Conservation (phyloP, 495 filamentous ascomycete species). For the Sordaria brevicollis region DNA sequence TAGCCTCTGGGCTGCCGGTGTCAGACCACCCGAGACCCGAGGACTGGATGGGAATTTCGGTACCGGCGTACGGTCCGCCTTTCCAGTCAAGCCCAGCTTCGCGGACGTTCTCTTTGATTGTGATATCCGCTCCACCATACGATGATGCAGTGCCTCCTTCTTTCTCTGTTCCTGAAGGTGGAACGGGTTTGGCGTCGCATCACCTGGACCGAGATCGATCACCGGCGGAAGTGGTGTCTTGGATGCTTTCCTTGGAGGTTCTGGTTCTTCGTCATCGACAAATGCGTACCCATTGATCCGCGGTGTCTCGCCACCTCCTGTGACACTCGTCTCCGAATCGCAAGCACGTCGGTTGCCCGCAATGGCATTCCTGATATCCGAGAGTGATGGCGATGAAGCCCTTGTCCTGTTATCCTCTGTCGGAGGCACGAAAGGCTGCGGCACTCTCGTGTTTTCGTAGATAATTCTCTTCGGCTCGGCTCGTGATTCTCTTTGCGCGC, state of each 20-base stretch:
- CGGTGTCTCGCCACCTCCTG: conserved; percentile 64
- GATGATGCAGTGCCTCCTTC: conserved; percentile 75
- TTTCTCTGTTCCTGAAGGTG: conserved; percentile 63
- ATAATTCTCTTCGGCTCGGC: conserved; percentile 68
- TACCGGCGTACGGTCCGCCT: conserved; percentile 47
- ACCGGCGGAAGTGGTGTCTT: conserved; percentile 12
- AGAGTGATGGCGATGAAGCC: conserved; percentile 72
- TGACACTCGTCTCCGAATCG: conserved; percentile 55
- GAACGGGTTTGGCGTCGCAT: conserved; percentile 70
- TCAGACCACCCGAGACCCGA: conserved; percentile 45
- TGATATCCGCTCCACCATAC: conserved; percentile 79
- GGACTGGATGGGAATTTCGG: conserved; percentile 75
- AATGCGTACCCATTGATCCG: conserved; percentile 88
- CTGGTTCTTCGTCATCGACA: conserved; percentile 67
- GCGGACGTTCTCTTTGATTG: conserved; percentile 53
- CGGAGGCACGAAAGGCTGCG: conserved; percentile 25
- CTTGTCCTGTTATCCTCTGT: conserved; percentile 20
- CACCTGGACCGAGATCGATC: conserved; percentile 46
- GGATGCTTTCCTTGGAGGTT: conserved; percentile 13
- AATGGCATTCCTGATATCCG: conserved; percentile 78
- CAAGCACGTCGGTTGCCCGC: conserved; percentile 56
- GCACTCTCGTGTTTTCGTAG: conserved; percentile 74
- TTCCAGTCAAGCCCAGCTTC: conserved; percentile 40
- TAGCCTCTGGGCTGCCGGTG: conserved; percentile 74
- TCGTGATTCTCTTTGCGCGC: conserved; percentile 56